Evolutionary conservation across 805 yeast species (phyloP), one percentile per base, ranked within the genome.

Genomic region (Ogataea methanolica): DNA sequence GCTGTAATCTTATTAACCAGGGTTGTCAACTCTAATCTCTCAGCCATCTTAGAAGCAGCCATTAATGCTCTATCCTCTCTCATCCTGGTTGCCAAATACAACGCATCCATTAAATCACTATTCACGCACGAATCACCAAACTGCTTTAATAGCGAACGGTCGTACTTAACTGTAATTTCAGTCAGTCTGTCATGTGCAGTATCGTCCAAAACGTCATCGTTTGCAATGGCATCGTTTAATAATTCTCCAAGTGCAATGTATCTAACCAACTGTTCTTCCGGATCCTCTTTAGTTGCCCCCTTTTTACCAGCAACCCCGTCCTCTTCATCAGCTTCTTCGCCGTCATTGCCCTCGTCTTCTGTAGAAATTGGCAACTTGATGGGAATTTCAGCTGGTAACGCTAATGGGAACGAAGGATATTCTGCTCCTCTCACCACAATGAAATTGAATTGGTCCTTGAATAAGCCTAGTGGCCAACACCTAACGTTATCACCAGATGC

Each of bases 401-500:
- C 86, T 43, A 94, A 67, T 14, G 98, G 98, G 59, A 88, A 82
- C 3, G 81, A 78, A 0, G 97, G 97, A 66, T 84, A 84, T 33
- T 71, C 70, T 5, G 72, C 71, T 21, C 90, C 91, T 65, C 87
- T 85, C 51, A 88, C 76, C 19, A 88, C 75, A 44, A 89, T 75
- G 65, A 95, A 88, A 53, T 78, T 80, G 56, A 90, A 76, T 50
- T 81, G 79, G 49, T 86, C 90, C 43, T 75, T 76, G 48, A 80
- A 77, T 35, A 88, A 67, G 2, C 96, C 96, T 44, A 92, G 70
- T 21, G 97, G 97, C 97, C 97, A 90, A 55, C 85, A 83, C 45
- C 75, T 75, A 65, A 88, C 80, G 50, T 78, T 76, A 44, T 75
- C 75, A 56, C 83, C 83, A 21, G 74, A 74, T 37, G 80, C 75